Evolutionary conservation across 768 basidiomycete genomes (phyloP).

Genomic region (Lentinula boryana): DNA sequence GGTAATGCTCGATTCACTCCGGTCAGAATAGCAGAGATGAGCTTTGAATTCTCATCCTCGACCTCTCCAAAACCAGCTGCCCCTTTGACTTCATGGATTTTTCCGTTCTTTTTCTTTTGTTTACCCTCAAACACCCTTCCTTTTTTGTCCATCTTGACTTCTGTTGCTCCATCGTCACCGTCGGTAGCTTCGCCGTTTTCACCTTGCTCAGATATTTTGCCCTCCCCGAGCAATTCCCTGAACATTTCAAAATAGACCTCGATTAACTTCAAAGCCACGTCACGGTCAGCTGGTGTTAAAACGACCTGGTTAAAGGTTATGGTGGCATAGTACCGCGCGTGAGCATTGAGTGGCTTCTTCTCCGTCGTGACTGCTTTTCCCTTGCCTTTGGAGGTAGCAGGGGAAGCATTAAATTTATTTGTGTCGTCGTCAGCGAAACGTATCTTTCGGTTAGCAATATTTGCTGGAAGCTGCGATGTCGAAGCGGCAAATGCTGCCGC

Average conservation of each 20-base stretch:
- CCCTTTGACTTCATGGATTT: constrained; percentile 38
- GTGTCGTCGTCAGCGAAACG: constrained; percentile 6
- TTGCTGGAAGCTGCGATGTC: constrained; percentile 24
- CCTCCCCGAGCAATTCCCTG: constrained; percentile 75
- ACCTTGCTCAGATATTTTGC: constrained; percentile 20
- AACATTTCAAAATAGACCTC: constrained; percentile 96
- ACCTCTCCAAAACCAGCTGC: constrained; percentile 69
- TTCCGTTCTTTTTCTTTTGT: constrained; percentile 25
- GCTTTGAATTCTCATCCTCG: constrained; percentile 73
- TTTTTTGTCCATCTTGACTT: constrained; percentile 21
- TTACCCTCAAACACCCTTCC: constrained; percentile 22
- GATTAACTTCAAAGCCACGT: constrained; percentile 72
- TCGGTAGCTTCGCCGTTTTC: constrained; percentile 24
- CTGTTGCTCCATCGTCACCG: constrained; percentile 25
- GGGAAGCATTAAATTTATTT: background rate
- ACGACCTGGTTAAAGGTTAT: constrained; percentile 96
- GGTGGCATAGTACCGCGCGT: constrained; percentile 86
- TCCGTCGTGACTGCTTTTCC: constrained; percentile 11
- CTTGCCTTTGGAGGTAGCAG: constrained; percentile 2
- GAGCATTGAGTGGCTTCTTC: constrained; percentile 48
- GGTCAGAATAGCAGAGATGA: constrained; percentile 86
- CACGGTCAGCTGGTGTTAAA: constrained; percentile 56
- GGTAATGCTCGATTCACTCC: constrained; percentile 95
- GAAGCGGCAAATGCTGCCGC: constrained; percentile 5
- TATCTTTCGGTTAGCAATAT: constrained; percentile 6